A percentile compares a stretch with the other conserved stretches of the same genome.
Evolutionary conservation across 2,329 filamentous ascomycete genomes (phyloP).

Genomic region (Ambrosiella xylebori): DNA sequence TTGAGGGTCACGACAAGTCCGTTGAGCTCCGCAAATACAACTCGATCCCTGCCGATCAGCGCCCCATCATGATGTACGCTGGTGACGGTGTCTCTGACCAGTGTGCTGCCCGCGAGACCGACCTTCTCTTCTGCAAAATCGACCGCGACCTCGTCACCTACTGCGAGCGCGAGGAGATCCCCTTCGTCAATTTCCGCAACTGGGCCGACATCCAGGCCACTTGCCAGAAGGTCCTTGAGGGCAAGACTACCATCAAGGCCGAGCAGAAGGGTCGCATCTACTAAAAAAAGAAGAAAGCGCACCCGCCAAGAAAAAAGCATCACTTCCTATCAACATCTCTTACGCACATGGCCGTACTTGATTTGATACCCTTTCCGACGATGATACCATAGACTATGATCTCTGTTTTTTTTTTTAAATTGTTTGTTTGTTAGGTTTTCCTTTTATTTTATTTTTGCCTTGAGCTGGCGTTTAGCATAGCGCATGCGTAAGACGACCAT

Average conservation of each 20-base stretch:
- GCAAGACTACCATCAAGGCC: conserved; percentile 51
- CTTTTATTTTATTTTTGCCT: neutral
- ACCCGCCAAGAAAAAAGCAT: too few species aligned
- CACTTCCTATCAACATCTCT: neutral
- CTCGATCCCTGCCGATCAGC: conserved; percentile 42
- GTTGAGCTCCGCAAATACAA: conserved; percentile 79
- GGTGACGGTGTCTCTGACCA: conserved; percentile 89
- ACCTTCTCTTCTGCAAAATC: conserved; percentile 83
- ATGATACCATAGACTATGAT: conserved; percentile 8
- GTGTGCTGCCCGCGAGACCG: conserved; percentile 80
- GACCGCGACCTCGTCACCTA: conserved; percentile 68
- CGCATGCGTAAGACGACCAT: conserved; percentile 11
- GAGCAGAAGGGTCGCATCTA: conserved; percentile 36
- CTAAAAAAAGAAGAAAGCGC: neutral
- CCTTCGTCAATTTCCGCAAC: conserved; percentile 74
- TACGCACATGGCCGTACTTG: neutral
- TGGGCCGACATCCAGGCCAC: conserved; percentile 64
- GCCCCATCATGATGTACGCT: conserved; percentile 82
- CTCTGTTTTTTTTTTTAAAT: neutral
- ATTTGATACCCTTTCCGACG: neutral
- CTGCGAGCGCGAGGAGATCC: conserved; percentile 68
- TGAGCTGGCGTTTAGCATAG: conserved; percentile 11
- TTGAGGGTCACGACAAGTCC: conserved; percentile 95
- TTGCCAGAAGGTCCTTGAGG: conserved; percentile 60
- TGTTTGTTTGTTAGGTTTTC: conserved; percentile 2